Evolutionary conservation across 2,329 filamentous ascomycete genomes (phyloP), one percentile per base, ranked within the genome.

Genomic region (Penicillium aurantiogriseum): DNA sequence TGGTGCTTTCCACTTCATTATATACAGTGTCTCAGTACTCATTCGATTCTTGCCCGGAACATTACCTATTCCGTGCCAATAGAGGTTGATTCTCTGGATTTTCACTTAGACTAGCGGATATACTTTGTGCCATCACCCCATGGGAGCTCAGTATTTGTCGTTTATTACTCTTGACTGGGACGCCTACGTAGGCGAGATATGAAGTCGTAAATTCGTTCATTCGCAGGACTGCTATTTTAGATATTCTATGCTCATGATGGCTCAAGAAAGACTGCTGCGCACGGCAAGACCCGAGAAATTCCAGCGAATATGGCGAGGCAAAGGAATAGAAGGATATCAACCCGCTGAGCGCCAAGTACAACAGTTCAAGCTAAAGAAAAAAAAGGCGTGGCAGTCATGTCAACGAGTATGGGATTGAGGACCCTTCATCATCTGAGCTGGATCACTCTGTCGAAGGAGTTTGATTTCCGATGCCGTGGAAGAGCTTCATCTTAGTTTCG

Each of bases 401-500:
- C 57, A 43, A 57, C 19, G 55, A 52, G 38, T 57, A 56, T 60
- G 39, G 36, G 33, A 40, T 51, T 19, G 40, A 38, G 25, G 38
- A 21, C 21, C 27, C 15, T 23, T 35, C 31, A n/a, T 40, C 4
- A 25, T 13, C 31, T 27, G 21, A 25, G 33, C 23, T 21, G 42
- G 11, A 40, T 59, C 59, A 68, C 36, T 63, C 50, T 49, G 63
- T 57, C 45, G 57, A 39, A n/a, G 55, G 51, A 3, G 54, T 36
- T 17, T 64, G 52, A 29, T 73, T 68, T 13, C 73, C 72, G 21
- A 80, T 72, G 27, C 70, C 72, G 58, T 76, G 75, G 64, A 83
- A 83, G 10, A 83, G 70, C 59, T 76, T 79, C 61, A 78, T 77
- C 68, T 83, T 83, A 29, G 83, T 78, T 45, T 81, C 78, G n/a